A percentile compares a stretch with the other conserved stretches of the same genome.
phyloP scores from a whole-genome alignment of 2,329 filamentous ascomycete species.

The Pseudopithomyces chartarum region DNA sequence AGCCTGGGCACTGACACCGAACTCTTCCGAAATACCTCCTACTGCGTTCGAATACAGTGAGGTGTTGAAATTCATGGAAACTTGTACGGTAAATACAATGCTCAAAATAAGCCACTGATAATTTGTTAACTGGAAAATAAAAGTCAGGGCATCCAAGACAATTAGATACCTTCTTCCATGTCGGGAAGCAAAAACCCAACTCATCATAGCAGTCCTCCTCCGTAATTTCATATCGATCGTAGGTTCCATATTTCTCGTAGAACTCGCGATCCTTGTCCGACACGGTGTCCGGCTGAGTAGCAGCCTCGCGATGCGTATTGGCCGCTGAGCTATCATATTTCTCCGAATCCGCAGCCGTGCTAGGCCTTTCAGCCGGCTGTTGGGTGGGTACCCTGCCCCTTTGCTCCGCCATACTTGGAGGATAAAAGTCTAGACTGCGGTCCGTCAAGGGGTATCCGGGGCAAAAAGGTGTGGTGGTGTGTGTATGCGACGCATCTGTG shows the following conservation, averaged over 20 bases:
- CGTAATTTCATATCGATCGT: constrained; percentile 55
- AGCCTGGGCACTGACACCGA: constrained; percentile 68
- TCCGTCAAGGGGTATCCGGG: not conserved
- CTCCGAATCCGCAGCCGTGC: constrained; percentile 22
- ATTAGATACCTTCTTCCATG: constrained; percentile 55
- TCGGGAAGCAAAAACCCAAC: constrained; percentile 55
- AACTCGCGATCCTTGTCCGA: constrained; percentile 31
- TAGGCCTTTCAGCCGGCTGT: constrained; percentile 19
- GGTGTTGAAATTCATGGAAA: constrained; percentile 65
- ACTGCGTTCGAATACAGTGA: constrained; percentile 61
- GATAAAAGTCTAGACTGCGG: not conserved
- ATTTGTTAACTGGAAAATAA: too few relatives aligned
- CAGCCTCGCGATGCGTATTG: constrained; percentile 25
- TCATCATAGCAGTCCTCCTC: constrained; percentile 57
- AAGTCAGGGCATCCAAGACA: too few relatives aligned
- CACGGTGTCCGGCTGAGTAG: constrained; percentile 10
- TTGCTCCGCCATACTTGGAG: constrained; percentile 11
- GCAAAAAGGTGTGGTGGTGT: not conserved
- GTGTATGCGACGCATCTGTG: not conserved
- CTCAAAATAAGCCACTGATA: constrained; percentile 43
- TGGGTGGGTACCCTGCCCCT: constrained; percentile 14
- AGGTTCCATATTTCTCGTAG: constrained; percentile 41
- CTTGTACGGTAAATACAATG: constrained; percentile 39
- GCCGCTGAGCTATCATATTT: constrained; percentile 27
- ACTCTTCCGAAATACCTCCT: constrained; percentile 63